Conservation (phyloP, 2,329 filamentous ascomycete species). For the Ascochyta rabiei region DNA sequence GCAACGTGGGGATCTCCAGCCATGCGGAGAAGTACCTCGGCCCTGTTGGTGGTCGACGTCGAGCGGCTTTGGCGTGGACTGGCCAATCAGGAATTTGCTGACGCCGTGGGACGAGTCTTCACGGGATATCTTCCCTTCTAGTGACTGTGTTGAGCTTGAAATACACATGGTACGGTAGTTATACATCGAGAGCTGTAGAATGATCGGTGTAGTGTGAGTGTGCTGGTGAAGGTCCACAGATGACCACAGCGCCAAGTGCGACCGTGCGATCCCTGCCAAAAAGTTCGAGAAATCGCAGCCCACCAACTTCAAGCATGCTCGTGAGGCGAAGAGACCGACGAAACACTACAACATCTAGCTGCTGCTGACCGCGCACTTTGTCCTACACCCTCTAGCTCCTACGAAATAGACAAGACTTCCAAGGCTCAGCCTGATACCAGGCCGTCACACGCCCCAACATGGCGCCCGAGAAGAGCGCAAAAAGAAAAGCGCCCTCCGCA, state of each 20-base stretch:
- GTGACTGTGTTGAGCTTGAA: no score
- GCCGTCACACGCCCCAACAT: constrained; percentile 13
- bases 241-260: neutral
- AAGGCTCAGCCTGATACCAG: neutral
- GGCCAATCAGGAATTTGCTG: constrained; percentile 11
- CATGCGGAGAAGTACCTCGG: constrained; percentile 17
- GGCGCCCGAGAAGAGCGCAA: constrained; percentile 26
- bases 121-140: no score
- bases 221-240: neutral
- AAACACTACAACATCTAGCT: neutral
- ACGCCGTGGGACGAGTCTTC: neutral
- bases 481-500: constrained; percentile 30
- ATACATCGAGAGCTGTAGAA: no score
- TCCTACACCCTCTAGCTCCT: neutral
- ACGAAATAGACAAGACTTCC: neutral
- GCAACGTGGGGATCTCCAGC: neutral
- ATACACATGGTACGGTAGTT: no score
- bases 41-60: constrained; percentile 12
- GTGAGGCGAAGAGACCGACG: neutral
- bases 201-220: no score
- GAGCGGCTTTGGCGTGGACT: neutral
- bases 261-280: constrained; percentile 43
- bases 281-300: constrained; percentile 35
- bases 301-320: constrained; percentile 16
- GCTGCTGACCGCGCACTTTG: neutral